phyloP scores from a whole-genome alignment of 495 filamentous ascomycete genomes.

The Neurospora cerealis region DNA sequence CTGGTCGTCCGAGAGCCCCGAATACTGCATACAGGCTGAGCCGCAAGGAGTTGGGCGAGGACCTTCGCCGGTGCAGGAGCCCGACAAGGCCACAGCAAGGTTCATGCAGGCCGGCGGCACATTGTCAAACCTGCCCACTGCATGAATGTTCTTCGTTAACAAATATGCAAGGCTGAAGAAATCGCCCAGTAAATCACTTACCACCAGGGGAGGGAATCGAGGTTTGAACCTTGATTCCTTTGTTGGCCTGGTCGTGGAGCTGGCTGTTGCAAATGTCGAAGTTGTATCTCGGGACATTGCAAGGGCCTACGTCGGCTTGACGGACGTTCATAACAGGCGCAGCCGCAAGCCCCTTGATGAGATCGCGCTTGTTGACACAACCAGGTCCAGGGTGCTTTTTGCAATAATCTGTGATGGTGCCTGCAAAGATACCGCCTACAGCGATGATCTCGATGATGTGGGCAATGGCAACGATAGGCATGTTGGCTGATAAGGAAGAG shows the following conservation, averaged over 20 bases:
- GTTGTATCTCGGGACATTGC: constrained; percentile 10
- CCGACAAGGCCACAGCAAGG: constrained; percentile 6
- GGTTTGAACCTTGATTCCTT: background rate
- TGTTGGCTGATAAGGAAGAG: background rate
- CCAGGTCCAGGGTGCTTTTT: background rate
- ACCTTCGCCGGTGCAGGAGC: constrained; percentile 5
- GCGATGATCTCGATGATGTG: background rate
- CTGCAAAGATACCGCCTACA: background rate
- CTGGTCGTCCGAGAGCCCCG: constrained; percentile 7
- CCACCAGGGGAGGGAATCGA: constrained; percentile 2
- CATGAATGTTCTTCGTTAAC: background rate
- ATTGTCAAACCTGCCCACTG: constrained; percentile 8
- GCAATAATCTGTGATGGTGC: background rate
- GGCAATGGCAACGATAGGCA: background rate
- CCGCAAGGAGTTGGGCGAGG: constrained; percentile 12
- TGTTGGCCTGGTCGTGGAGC: constrained; percentile 2
- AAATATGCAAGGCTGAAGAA: background rate
- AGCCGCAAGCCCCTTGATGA: background rate
- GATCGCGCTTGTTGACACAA: constrained; percentile 3
- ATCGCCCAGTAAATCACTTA: background rate
- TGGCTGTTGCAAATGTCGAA: constrained; percentile 5
- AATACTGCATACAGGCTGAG: constrained; percentile 10
- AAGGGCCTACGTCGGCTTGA: constrained; percentile 5
- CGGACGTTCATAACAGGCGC: background rate
- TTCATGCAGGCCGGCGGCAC: constrained; percentile 15